These are phyloP conservation scores for Fusarium mundagurra DNA, from an alignment of 2,329 filamentous ascomycete species.

Conservation along the genomic window DNA sequence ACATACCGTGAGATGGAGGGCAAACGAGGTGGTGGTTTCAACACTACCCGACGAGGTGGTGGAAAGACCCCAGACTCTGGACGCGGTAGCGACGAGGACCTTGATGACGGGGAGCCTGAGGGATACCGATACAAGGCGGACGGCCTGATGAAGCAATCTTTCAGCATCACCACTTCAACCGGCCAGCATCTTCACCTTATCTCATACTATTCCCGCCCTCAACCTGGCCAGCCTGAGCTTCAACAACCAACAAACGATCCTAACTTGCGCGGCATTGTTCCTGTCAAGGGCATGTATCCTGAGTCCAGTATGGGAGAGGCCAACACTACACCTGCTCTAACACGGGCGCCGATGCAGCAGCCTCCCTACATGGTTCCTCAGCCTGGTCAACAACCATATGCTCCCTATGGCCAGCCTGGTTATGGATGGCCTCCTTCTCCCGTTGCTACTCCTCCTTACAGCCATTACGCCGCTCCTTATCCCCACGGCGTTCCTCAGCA, in stretches of 20 bases:
- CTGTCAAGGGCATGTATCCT: conserved; percentile 94
- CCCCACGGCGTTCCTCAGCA: conserved; percentile 44
- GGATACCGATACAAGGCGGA: conserved; percentile 96
- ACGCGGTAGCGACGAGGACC: conserved; percentile 84
- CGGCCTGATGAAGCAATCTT: conserved; percentile 98
- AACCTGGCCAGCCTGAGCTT: conserved; percentile 76
- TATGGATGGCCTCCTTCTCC: conserved; percentile 68
- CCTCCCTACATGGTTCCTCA: conserved; percentile 52
- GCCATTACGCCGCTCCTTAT: conserved; percentile 56
- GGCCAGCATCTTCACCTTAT: conserved; percentile 95
- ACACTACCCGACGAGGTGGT: conserved; percentile 63
- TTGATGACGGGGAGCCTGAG: conserved; percentile 85
- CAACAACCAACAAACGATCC: conserved; percentile 86
- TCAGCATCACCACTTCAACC: conserved; percentile 94
- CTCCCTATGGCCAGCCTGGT: conserved; percentile 54
- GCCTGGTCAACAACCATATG: conserved; percentile 47
- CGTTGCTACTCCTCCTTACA: conserved; percentile 63
- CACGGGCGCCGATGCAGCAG: conserved; percentile 74
- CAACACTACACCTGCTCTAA: conserved; percentile 81
- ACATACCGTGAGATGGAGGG: conserved; percentile 99
- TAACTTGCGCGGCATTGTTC: conserved; percentile 80
- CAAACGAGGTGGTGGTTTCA: conserved; percentile 85
- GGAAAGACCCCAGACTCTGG: conserved; percentile 87
- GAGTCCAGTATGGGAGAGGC: conserved; percentile 92
- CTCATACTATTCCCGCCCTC: conserved; percentile 91